These are phyloP conservation scores for Erodium moschatum DNA, from an alignment of 441 rosid species.

Conservation along the genomic window DNA sequence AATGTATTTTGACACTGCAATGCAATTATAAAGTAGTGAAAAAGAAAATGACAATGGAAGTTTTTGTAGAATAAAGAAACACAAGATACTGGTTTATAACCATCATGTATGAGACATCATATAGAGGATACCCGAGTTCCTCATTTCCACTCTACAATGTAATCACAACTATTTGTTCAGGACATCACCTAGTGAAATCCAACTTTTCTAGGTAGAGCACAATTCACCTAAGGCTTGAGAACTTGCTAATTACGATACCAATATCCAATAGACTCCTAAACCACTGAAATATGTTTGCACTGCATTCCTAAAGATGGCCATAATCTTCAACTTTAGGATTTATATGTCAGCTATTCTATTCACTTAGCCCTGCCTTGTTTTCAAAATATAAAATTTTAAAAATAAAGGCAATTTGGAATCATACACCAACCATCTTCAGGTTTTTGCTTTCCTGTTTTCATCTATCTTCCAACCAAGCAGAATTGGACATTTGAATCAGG, in stretches of 20 bases:
- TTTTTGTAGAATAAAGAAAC: no score
- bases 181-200: not conserved
- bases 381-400: not conserved
- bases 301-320: not conserved
- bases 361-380: not conserved
- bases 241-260: not conserved
- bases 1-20: not conserved
- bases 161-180: not conserved
- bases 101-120: not conserved
- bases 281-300: not conserved
- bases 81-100: not conserved
- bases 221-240: constrained; percentile 1
- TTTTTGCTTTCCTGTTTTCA: not conserved
- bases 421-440: constrained; percentile 1
- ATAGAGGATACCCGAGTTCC: not conserved
- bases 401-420: not conserved
- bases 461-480: not conserved
- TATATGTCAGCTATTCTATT: not conserved
- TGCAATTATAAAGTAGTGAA: no score
- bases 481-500: not conserved
- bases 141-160: not conserved
- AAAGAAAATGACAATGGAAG: no score
- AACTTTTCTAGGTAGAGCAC: not conserved
- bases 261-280: not conserved
- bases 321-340: not conserved